Conservation (phyloP, 1,139 yeast species). For the Geotrichum restrictum region DNA sequence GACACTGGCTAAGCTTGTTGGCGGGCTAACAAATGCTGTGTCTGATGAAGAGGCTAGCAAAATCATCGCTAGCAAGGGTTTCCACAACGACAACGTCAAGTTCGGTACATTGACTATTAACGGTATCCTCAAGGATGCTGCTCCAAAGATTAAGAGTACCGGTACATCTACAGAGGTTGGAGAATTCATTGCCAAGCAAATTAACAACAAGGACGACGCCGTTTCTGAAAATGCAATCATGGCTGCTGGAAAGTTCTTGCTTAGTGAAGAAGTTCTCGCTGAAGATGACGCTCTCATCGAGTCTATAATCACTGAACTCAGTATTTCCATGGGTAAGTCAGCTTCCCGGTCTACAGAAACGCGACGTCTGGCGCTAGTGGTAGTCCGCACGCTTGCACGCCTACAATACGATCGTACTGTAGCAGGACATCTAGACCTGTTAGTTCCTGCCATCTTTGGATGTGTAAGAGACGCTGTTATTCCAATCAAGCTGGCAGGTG, state of each 20-base stretch:
- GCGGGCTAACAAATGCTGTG: conserved; percentile 68
- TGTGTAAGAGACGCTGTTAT: conserved; percentile 81
- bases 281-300: conserved; percentile 28
- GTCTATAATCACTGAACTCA: conserved; percentile 48
- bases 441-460: conserved; percentile 73
- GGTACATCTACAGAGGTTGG: conserved; percentile 50
- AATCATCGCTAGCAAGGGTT: conserved; percentile 59
- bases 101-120: conserved; percentile 72
- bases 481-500: conserved; percentile 92
- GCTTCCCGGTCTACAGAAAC: conserved; percentile 68
- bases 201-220: conserved; percentile 49
- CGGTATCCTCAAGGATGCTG: conserved; percentile 75
- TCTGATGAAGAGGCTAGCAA: conserved; percentile 60
- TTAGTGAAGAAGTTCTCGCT: conserved; percentile 33
- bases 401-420: conserved; percentile 49
- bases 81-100: conserved; percentile 46
- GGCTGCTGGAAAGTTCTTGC: conserved; percentile 78
- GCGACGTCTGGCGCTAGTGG: conserved; percentile 73
- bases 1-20: conserved; percentile 74
- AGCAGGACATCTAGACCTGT: conserved; percentile 49
- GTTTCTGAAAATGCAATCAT: conserved; percentile 74
- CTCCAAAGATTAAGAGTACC: conserved; percentile 53
- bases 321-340: conserved; percentile 51
- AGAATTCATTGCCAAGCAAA: conserved; percentile 47
- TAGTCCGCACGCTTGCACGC: conserved; percentile 70